Conservation (phyloP, 441 rosid genomes). For the Erodium moschatum region DNA sequence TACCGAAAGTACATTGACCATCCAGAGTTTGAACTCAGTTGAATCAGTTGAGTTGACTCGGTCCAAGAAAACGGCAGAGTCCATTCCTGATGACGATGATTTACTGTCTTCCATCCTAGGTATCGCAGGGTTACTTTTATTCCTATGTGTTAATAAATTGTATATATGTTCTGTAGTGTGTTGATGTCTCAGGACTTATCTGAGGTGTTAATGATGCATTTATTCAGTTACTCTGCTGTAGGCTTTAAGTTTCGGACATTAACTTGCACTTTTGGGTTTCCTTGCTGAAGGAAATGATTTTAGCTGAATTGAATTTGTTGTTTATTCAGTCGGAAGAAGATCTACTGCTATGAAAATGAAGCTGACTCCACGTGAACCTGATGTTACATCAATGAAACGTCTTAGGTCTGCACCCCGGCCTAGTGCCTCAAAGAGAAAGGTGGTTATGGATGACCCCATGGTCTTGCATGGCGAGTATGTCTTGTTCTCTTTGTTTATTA, state of each 20-base stretch:
- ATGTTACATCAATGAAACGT: constrained; percentile 56
- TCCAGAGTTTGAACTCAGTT: constrained; percentile 55
- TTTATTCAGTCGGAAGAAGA: constrained; percentile 64
- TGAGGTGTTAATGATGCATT: background rate
- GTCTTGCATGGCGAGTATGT: constrained; percentile 99
- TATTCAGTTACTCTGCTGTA: background rate
- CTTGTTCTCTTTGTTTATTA: constrained; percentile 3
- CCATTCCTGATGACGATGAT: constrained; percentile 90
- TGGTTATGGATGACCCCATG: constrained; percentile 85
- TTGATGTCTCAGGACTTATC: background rate
- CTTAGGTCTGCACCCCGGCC: constrained; percentile 45
- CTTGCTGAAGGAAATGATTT: background rate
- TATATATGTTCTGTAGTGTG: constrained; percentile 4
- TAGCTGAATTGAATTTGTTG: constrained; percentile 12
- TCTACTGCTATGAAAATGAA: constrained; percentile 76
- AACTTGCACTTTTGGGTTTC: constrained; percentile 1
- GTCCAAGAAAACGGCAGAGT: constrained; percentile 51
- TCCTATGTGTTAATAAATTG: constrained; percentile 8
- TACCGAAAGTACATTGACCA: constrained; percentile 61
- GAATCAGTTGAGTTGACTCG: constrained; percentile 54
- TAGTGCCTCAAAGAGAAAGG: constrained; percentile 75
- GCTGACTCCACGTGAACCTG: constrained; percentile 57
- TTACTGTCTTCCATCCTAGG: constrained; percentile 92
- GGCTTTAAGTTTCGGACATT: background rate
- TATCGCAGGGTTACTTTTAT: constrained; percentile 22